Base-by-base conservation (phyloP, 768 basidiomycete species). In the Termitomyces sp. region DNA sequence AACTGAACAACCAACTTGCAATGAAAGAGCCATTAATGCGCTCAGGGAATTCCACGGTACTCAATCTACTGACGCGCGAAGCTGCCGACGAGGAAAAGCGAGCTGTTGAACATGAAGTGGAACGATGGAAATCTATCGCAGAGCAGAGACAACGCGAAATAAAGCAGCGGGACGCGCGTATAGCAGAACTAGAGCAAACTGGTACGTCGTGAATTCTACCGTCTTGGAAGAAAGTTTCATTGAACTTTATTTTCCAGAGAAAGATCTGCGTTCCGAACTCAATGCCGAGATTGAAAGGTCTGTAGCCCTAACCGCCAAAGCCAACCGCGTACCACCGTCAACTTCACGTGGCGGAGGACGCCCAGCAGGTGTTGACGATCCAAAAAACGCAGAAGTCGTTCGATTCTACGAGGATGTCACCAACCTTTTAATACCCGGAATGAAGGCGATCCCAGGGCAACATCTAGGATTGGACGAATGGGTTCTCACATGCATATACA, bases 371-470 rank as follows among this genome's bases (percentile, higher is more conserved):
- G 58, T 72, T 49, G 79, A 84, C 24, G 85, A 88, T 63, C 84
- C 84, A 6, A 87, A 87, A 69, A 81, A 84, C 65, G 74, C 77
- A 3, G 77, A 81, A 67, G 81, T 88, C 46, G 80, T 94, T 66
- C 79, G 79, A 55, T 83, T 96, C 63, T 96, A 96, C 70, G 92
- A 95, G 71, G 92, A 95, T 67, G 73, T 93, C 64, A 93, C 92
- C 1, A 92, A 94, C 66, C 75, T 96, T 24, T 78, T 92, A 42
- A 81, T 96, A 24, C 78, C 84, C 3, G 83, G 78, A 38, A 80
- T 92, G 70, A 88, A 86, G 64, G 62, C 70, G 15, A 68, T 72
- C 45, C 64, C 69, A 12, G 71, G 74, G 32, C 72, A 74, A 55
- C 74, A 76, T 56, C 71, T 80, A 18, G 76, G 80, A 39, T 66